phyloP scores from a whole-genome alignment of 345 rosid species.

The Aquilaria yunnanensis region DNA sequence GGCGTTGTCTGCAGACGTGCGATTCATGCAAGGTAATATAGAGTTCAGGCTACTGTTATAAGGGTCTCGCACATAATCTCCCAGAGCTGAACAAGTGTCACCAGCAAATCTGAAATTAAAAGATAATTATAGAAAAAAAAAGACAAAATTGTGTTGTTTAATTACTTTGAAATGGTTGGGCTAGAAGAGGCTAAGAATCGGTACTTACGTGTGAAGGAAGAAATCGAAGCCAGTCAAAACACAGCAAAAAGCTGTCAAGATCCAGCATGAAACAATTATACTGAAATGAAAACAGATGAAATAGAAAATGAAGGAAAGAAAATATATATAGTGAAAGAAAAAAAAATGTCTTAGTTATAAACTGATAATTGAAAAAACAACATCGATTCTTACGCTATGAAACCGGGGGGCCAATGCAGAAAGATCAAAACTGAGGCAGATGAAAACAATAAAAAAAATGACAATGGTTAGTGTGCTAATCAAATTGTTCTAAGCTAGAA shows the following conservation, averaged over 20 bases:
- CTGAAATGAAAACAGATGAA: slow-evolving; percentile 24
- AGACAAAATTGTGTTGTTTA: neutral
- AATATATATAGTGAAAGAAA: neutral
- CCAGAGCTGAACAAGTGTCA: slow-evolving; percentile 53
- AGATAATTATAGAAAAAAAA: slow-evolving; percentile 5
- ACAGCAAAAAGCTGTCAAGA: slow-evolving; percentile 55
- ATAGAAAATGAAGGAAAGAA: neutral
- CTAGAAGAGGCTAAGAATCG: neutral
- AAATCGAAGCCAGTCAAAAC: slow-evolving; percentile 57
- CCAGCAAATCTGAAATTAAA: slow-evolving; percentile 38
- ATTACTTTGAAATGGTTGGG: neutral
- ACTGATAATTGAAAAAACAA: neutral
- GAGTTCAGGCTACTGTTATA: slow-evolving; percentile 31
- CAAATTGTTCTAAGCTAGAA: neutral
- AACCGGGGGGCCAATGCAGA: slow-evolving; percentile 63
- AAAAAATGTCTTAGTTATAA: neutral
- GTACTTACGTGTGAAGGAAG: slow-evolving; percentile 56
- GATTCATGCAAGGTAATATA: slow-evolving; percentile 47
- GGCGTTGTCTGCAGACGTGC: slow-evolving; percentile 28
- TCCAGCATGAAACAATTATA: slow-evolving; percentile 59
- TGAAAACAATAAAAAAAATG: slow-evolving; percentile 5
- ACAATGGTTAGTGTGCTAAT: slow-evolving; percentile 11
- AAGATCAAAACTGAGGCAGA: slow-evolving; percentile 41
- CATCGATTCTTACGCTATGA: slow-evolving; percentile 39
- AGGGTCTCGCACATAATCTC: slow-evolving; percentile 40